phyloP scores from a whole-genome alignment of 2,329 filamentous ascomycete genomes.

The Fusarium sp. region DNA sequence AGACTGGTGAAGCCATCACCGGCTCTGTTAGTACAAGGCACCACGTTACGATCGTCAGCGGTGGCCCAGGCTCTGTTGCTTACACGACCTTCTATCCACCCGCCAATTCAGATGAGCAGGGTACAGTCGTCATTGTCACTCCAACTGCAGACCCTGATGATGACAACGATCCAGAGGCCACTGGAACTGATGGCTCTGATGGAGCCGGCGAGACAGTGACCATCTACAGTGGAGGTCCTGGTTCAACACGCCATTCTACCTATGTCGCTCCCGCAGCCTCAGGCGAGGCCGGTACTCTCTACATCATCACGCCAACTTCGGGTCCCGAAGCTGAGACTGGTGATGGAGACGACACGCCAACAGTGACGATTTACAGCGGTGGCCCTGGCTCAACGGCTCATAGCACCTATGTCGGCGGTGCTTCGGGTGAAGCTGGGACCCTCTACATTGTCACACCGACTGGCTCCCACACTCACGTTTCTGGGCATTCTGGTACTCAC shows the following conservation, averaged over 20 bases:
- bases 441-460: neutral
- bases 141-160: neutral
- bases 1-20: neutral
- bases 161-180: neutral
- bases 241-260: neutral
- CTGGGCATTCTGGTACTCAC: neutral
- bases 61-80: neutral
- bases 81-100: neutral
- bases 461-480: neutral
- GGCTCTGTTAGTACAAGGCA: neutral
- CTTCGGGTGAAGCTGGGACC: slow-evolving; percentile 6
- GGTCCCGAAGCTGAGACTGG: neutral
- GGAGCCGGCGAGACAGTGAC: neutral
- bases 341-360: neutral
- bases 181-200: neutral
- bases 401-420: slow-evolving; percentile 1
- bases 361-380: neutral
- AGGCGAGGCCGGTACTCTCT: slow-evolving; percentile 5
- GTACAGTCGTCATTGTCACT: slow-evolving; percentile 2
- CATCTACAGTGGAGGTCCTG: slow-evolving; percentile 9
- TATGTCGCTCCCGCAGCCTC: neutral
- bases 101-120: neutral
- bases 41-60: slow-evolving; percentile 9
- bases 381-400: neutral
- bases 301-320: neutral